These are phyloP conservation scores for Exsudoporus floridanus DNA, from an alignment of 1,284 basidiomycete species.

Conservation along the genomic window DNA sequence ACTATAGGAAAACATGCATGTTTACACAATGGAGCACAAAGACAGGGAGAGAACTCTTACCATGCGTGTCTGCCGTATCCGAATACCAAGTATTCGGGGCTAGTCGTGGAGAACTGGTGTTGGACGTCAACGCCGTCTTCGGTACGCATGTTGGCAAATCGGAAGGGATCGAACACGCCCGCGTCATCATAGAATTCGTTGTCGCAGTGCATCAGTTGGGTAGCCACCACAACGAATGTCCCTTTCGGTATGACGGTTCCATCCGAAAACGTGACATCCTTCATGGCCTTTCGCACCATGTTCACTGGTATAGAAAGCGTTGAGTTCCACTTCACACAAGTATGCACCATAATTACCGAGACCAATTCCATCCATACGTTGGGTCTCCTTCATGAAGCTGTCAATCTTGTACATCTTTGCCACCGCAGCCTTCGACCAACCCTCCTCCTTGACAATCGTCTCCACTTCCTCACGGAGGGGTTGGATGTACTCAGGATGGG, in stretches of 20 bases:
- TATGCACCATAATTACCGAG: slow-evolving; percentile 23
- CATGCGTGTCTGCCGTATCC: slow-evolving; percentile 23
- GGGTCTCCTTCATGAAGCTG: slow-evolving; percentile 48
- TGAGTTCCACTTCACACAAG: background rate
- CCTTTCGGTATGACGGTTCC: slow-evolving; percentile 43
- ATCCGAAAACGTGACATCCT: slow-evolving; percentile 41
- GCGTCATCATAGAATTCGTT: slow-evolving; percentile 27
- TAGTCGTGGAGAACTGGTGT: slow-evolving; percentile 16
- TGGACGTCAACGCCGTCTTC: slow-evolving; percentile 7
- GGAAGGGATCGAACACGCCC: slow-evolving; percentile 33
- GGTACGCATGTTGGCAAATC: slow-evolving; percentile 25
- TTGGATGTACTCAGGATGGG: slow-evolving; percentile 39
- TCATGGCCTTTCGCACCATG: slow-evolving; percentile 35
- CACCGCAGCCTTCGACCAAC: slow-evolving; percentile 45
- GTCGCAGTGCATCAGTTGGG: slow-evolving; percentile 28
- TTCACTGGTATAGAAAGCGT: slow-evolving; percentile 23
- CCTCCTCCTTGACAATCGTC: slow-evolving; percentile 36
- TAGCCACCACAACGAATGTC: slow-evolving; percentile 26
- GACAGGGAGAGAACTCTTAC: slow-evolving; percentile 1
- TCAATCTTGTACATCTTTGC: slow-evolving; percentile 45
- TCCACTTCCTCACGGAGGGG: slow-evolving; percentile 46
- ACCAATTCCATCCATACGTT: slow-evolving; percentile 34
- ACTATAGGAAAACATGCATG: slow-evolving; percentile 9
- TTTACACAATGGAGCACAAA: too few species aligned
- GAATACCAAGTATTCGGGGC: slow-evolving; percentile 16